A percentile compares a stretch with the other conserved stretches of the same genome.
These are phyloP conservation scores for Phaeophleospora eucalypticola DNA, from an alignment of 2,329 filamentous ascomycete species.

Conservation along the genomic window DNA sequence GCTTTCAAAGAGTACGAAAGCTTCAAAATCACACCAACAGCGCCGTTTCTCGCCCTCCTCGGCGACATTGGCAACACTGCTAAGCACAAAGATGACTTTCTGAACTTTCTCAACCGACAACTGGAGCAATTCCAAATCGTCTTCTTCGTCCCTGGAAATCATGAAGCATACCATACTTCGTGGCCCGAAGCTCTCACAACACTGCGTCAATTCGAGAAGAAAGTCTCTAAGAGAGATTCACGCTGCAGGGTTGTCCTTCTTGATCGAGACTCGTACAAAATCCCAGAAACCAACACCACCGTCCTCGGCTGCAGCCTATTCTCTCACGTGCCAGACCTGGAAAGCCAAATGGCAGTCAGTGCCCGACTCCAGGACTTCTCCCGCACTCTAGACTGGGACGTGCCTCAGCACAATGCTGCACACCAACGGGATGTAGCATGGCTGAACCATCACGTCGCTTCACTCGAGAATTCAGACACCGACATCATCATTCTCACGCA, in stretches of 20 bases:
- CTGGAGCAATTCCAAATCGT: slow-evolving; percentile 48
- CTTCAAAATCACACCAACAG: slow-evolving; percentile 47
- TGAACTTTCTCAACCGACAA: slow-evolving; percentile 47
- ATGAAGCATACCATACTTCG: slow-evolving; percentile 48
- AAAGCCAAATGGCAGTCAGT: slow-evolving; percentile 7
- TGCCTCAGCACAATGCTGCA: slow-evolving; percentile 36
- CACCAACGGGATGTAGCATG: slow-evolving; percentile 42
- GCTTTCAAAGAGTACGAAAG: slow-evolving; percentile 47
- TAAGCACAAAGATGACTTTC: slow-evolving; percentile 40
- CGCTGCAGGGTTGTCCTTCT: slow-evolving; percentile 42
- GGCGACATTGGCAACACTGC: slow-evolving; percentile 54
- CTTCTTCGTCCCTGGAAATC: slow-evolving; percentile 54
- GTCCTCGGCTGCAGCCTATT: slow-evolving; percentile 35
- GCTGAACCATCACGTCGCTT: slow-evolving; percentile 39
- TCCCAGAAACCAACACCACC: slow-evolving; percentile 24
- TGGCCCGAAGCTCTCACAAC: slow-evolving; percentile 34
- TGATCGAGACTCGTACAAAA: slow-evolving; percentile 29
- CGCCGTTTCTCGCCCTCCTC: slow-evolving; percentile 52
- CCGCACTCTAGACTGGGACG: slow-evolving; percentile 34
- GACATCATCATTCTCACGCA: slow-evolving; percentile 43
- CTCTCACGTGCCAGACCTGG: slow-evolving; percentile 10
- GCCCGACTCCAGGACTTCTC: slow-evolving; percentile 15
- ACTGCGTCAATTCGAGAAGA: slow-evolving; percentile 23
- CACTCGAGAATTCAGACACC: slow-evolving; percentile 8
- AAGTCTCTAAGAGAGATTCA: slow-evolving; percentile 14